Evolutionary conservation across 768 basidiomycete genomes (phyloP).

Genomic region (Nidula microcarpa): DNA sequence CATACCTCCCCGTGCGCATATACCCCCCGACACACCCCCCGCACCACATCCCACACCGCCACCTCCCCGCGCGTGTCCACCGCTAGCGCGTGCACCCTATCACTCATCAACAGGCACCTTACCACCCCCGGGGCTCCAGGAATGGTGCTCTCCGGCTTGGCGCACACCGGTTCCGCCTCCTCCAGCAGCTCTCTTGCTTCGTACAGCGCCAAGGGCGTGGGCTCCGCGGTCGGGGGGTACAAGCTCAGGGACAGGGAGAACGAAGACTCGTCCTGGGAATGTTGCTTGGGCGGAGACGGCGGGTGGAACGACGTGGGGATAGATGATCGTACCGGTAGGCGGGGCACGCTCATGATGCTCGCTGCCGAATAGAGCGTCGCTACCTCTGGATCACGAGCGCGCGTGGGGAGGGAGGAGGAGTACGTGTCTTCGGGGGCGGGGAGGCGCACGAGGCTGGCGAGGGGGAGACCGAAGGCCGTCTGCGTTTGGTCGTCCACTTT

Average conservation of each 20-base stretch:
- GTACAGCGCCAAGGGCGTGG: slow-evolving; percentile 42
- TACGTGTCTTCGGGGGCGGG: slow-evolving; percentile 66
- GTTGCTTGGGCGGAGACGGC: slow-evolving; percentile 12
- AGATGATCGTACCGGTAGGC: background rate
- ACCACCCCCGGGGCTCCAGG: slow-evolving; percentile 79
- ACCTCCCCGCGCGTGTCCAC: slow-evolving; percentile 88
- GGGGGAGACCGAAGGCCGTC: slow-evolving; percentile 59
- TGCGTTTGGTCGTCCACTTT: no score
- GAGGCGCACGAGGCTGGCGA: slow-evolving; percentile 65
- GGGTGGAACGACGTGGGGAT: slow-evolving; percentile 10
- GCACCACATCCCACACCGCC: slow-evolving; percentile 89
- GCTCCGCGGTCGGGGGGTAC: background rate
- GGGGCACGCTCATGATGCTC: slow-evolving; percentile 63
- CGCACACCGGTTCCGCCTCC: slow-evolving; percentile 61
- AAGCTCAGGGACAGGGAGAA: background rate
- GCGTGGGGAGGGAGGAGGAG: slow-evolving; percentile 32
- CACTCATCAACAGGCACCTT: slow-evolving; percentile 78
- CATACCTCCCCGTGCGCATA: slow-evolving; percentile 63
- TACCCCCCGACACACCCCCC: slow-evolving; percentile 69
- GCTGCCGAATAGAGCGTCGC: slow-evolving; percentile 87
- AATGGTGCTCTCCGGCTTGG: slow-evolving; percentile 67
- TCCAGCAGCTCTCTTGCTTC: slow-evolving; percentile 78
- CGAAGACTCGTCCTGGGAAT: slow-evolving; percentile 22
- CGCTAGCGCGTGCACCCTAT: slow-evolving; percentile 85
- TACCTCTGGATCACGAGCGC: slow-evolving; percentile 69